These are phyloP conservation scores for Fusarium luffae DNA, from an alignment of 2,329 filamentous ascomycete species.

Conservation along the genomic window DNA sequence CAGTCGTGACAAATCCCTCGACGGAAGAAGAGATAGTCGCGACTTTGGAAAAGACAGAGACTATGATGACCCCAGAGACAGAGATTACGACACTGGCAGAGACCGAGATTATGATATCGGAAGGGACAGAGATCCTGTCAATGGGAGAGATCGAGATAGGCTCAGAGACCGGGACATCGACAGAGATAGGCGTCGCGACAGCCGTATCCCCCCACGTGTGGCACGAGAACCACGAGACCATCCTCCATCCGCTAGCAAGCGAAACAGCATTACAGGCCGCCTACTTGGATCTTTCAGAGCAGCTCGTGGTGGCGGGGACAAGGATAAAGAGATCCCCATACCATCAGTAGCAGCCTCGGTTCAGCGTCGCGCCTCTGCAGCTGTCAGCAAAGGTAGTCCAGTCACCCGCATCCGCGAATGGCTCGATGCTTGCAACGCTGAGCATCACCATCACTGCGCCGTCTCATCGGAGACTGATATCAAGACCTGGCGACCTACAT, in stretches of 20 bases:
- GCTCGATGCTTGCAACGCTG: constrained; percentile 57
- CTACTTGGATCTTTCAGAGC: constrained; percentile 51
- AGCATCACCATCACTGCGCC: constrained; percentile 56
- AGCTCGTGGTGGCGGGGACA: constrained; percentile 46
- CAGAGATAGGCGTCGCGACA: constrained; percentile 43
- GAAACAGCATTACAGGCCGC: constrained; percentile 56
- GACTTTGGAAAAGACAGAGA: constrained; percentile 13
- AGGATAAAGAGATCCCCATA: constrained; percentile 38
- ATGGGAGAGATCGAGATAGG: constrained; percentile 16
- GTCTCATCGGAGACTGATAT: constrained; percentile 40
- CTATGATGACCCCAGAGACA: constrained; percentile 2
- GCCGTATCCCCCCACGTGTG: constrained; percentile 24
- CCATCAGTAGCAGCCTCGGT: constrained; percentile 39
- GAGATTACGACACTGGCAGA: constrained; percentile 10
- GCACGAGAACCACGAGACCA: constrained; percentile 35
- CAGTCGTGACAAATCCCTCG: constrained; percentile 7
- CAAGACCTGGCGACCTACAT: constrained; percentile 54
- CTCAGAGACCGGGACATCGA: constrained; percentile 33
- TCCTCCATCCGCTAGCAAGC: constrained; percentile 47
- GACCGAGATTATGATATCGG: constrained; percentile 25
- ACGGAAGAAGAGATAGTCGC: constrained; percentile 6
- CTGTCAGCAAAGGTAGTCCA: constrained; percentile 50
- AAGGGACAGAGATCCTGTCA: constrained; percentile 19
- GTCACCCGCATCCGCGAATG: constrained; percentile 55
- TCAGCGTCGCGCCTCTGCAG: constrained; percentile 48